Conservation (phyloP, 257 asterid species). For the Voacanga thouarsii region DNA sequence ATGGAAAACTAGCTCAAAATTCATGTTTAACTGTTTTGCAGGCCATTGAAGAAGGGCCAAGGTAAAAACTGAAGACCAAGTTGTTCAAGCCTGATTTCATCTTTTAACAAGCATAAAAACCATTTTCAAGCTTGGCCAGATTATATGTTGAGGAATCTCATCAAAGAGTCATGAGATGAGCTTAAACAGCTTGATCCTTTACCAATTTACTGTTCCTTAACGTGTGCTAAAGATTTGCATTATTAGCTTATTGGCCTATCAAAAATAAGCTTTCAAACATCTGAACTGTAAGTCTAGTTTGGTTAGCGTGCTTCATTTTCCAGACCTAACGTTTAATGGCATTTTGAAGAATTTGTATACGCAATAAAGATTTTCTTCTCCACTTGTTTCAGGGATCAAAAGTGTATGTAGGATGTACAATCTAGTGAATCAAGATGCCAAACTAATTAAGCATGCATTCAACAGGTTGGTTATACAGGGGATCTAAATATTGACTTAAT, state of each 20-base stretch:
- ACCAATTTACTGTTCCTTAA: too few species aligned
- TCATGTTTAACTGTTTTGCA: not conserved
- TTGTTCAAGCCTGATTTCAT: not conserved
- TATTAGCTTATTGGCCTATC: not conserved
- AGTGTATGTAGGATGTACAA: not conserved
- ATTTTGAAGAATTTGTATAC: not conserved
- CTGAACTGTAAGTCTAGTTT: not conserved
- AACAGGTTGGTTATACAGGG: not conserved
- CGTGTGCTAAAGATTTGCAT: not conserved
- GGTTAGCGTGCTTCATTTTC: not conserved
- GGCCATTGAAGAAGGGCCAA: not conserved
- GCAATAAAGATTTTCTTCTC: not conserved
- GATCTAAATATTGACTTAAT: not conserved
- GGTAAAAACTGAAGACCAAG: not conserved
- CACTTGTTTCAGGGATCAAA: not conserved
- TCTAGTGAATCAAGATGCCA: not conserved
- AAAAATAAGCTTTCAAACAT: not conserved
- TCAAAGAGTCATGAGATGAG: not conserved
- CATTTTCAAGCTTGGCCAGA: not conserved
- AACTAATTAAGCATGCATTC: not conserved
- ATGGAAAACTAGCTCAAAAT: not conserved
- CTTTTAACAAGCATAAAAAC: not conserved
- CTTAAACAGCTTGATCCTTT: too few species aligned
- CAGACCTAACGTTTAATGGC: not conserved
- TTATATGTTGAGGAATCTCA: not conserved